phyloP scores from a whole-genome alignment of 371 early-diverging fungal genomes.

The Apophysomyces trapeziformis region DNA sequence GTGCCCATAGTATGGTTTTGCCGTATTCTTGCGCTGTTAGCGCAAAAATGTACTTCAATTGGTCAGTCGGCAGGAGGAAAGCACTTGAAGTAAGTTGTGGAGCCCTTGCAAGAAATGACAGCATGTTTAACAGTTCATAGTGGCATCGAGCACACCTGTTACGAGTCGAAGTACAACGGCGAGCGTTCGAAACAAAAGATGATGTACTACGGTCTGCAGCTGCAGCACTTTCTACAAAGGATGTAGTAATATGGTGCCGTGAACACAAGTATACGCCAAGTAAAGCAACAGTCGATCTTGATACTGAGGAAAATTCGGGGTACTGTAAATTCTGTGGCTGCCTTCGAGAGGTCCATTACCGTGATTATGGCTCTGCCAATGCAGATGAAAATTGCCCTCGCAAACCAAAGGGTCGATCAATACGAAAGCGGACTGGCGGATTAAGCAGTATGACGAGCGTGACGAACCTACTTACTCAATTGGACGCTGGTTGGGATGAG shows the following conservation, averaged over 20 bases:
- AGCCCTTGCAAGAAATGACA: not conserved
- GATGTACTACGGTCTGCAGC: constrained; percentile 37
- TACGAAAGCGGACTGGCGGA: constrained; percentile 30
- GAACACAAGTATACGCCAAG: constrained; percentile 38
- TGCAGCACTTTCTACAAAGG: constrained; percentile 41
- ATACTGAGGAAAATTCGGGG: constrained; percentile 17
- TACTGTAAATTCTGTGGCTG: constrained; percentile 51
- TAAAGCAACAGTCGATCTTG: constrained; percentile 20
- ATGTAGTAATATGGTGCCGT: constrained; percentile 46
- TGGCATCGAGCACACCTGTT: constrained; percentile 51
- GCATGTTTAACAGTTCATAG: constrained; percentile 3
- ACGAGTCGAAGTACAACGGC: constrained; percentile 37
- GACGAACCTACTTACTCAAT: constrained; percentile 19
- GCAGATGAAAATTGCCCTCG: constrained; percentile 35
- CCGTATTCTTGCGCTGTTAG: constrained; percentile 44
- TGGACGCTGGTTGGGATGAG: constrained; percentile 46
- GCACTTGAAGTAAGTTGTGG: constrained; percentile 38
- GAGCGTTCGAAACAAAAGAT: constrained; percentile 35
- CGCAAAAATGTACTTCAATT: constrained; percentile 31
- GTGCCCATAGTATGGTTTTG: constrained; percentile 22
- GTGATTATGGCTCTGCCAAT: constrained; percentile 25
- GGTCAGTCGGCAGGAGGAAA: constrained; percentile 45
- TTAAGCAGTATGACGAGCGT: constrained; percentile 38
- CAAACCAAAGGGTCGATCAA: constrained; percentile 40
- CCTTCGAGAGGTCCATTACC: constrained; percentile 17